Conservation (phyloP, 2,329 filamentous ascomycete genomes). For the Colletotrichum sojae region DNA sequence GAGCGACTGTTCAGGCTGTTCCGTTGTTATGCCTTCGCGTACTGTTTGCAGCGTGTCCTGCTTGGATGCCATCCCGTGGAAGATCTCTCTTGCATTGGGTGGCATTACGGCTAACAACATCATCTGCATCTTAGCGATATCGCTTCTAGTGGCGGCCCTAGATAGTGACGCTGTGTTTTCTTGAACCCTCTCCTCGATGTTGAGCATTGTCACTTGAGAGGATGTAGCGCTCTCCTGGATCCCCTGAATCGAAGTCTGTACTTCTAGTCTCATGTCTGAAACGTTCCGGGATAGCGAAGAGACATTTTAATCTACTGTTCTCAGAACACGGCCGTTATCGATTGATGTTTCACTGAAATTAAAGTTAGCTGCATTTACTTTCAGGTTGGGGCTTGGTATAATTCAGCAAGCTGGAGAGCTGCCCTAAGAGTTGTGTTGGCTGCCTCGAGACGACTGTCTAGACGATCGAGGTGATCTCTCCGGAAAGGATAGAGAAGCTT, state of each 20-base stretch:
- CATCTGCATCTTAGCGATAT: not conserved
- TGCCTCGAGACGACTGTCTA: not conserved
- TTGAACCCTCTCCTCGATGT: not conserved
- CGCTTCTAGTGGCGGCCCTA: not conserved
- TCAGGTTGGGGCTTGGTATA: not conserved
- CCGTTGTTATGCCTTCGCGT: not conserved
- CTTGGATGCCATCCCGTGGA: not conserved
- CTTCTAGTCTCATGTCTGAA: not conserved
- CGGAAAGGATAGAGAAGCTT: not conserved
- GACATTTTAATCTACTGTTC: not conserved
- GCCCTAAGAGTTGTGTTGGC: not conserved
- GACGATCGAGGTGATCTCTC: not conserved
- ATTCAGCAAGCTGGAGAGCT: not conserved
- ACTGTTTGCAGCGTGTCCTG: not conserved
- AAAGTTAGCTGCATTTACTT: not conserved
- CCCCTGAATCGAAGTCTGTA: not conserved
- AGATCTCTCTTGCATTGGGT: not conserved
- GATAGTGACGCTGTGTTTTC: not conserved
- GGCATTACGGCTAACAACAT: not conserved
- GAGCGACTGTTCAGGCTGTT: not conserved
- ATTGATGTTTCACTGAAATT: not conserved
- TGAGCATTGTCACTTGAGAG: not conserved
- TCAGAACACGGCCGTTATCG: not conserved
- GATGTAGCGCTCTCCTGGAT: slow-evolving; percentile 18
- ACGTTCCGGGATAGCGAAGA: not conserved